Base-by-base conservation (phyloP, 2,329 filamentous ascomycete species). In the Ilyonectria mors-panacis region DNA sequence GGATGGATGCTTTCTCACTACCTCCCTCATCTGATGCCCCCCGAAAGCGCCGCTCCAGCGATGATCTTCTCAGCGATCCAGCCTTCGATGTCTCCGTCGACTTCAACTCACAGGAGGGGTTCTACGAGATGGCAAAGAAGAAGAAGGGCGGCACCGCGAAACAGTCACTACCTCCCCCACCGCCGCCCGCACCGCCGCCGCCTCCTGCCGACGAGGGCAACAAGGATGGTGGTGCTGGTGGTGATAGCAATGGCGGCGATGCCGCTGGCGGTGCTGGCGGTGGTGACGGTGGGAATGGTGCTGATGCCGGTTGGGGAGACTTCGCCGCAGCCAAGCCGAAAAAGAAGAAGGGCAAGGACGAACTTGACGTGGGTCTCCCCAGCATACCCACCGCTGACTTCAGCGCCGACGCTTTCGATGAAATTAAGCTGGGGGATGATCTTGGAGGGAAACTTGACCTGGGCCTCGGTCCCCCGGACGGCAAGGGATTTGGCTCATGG, bases 371-470 rank as follows among this genome's bases (percentile, higher is more conserved):
- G 17, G 75, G 77, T 9, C 70, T 78, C 21, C 73, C 78, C 2
- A 71, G 56, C 30, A 75, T 76, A 19, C 73, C 78, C 3, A 74
- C 71, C 17, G 73, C 76, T 23, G 85, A 84, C 54, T 81, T 85
- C 48, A 86, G 87, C 63, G 81, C 85, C n/a, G 79, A 80, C 57
- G 71, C 78, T 6, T 93, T 93, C 71, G 86, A 92, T 50, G 91
- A 93, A 30, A 89, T 94, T 70, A 92, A 89, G 73, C 79, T 94
- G 28, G 78, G 78, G n/a, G 87, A 90, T 70, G 89, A 91, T 63
- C 76, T 81, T 28, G 84, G 82, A n/a, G 87, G 89, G 1, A 87
- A 88, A 62, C 76, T 89, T 6, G 87, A 90, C 68, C 76, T 89
- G 15, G 86, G 83, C 66, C 85, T 90, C 72, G 86, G 85, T 56